Evolutionary conservation across 2,329 filamentous ascomycete species (phyloP).

Genomic region (Fusarium setosum): DNA sequence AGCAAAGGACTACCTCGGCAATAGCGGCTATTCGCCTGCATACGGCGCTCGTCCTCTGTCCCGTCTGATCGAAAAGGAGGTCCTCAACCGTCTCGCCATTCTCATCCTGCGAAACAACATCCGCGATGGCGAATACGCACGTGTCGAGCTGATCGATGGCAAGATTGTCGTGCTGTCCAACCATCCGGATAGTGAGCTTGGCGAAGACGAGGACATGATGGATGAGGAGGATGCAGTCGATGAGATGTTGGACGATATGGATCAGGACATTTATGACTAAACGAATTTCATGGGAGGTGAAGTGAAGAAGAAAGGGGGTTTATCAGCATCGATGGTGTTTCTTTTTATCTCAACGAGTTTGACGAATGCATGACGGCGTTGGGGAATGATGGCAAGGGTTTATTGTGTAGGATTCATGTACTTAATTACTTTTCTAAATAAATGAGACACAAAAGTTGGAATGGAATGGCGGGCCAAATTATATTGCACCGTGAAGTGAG

Average conservation of each 20-base stretch:
- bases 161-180: slow-evolving; percentile 87
- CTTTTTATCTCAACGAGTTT: slow-evolving; percentile 17
- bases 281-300: not conserved
- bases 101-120: slow-evolving; percentile 89
- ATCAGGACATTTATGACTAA: slow-evolving; percentile 65
- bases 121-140: slow-evolving; percentile 85
- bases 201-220: slow-evolving; percentile 78
- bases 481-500: not conserved
- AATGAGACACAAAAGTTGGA: slow-evolving; percentile 15
- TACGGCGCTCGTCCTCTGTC: slow-evolving; percentile 93
- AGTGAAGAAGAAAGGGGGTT: slow-evolving; percentile 2
- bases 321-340: slow-evolving; percentile 11
- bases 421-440: slow-evolving; percentile 8
- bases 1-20: slow-evolving; percentile 93
- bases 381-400: not conserved
- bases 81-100: slow-evolving; percentile 92
- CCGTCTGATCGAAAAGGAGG: slow-evolving; percentile 95
- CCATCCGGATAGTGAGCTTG: slow-evolving; percentile 72
- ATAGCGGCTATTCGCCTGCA: slow-evolving; percentile 91
- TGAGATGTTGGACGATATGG: slow-evolving; percentile 73
- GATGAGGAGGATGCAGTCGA: slow-evolving; percentile 80
- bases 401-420: slow-evolving; percentile 18
- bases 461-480: not conserved
- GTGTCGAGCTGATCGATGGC: slow-evolving; percentile 81
- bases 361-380: slow-evolving; percentile 35